Conservation (phyloP, 371 early-diverging fungal species). For the Actinomortierella wolfii region DNA sequence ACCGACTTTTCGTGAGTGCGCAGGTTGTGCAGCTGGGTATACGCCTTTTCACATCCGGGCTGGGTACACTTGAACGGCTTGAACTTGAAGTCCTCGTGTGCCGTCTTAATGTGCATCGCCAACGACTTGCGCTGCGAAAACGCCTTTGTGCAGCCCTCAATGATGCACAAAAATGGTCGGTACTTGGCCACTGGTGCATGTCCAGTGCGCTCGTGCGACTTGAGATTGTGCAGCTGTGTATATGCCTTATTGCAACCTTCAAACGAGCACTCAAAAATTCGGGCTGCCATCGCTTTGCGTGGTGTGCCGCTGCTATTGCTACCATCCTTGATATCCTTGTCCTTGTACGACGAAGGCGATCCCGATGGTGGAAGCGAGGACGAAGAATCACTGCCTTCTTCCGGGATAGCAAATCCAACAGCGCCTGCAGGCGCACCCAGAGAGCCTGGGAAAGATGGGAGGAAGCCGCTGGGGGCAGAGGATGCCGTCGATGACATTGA, state of each 20-base stretch:
- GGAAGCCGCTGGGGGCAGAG: conserved; percentile 17
- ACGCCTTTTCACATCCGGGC: conserved; percentile 53
- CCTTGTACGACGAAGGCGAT: too few relatives aligned
- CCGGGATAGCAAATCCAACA: too few relatives aligned
- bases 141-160: conserved; percentile 40
- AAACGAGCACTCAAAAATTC: conserved; percentile 42
- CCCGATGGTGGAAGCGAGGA: too few relatives aligned
- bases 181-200: conserved; percentile 51
- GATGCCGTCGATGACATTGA: conserved; percentile 30
- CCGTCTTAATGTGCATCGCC: conserved; percentile 33
- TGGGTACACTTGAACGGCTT: conserved; percentile 62
- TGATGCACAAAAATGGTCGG: conserved; percentile 40
- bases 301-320: conserved; percentile 10
- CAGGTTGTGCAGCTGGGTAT: conserved; percentile 60
- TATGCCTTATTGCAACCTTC: conserved; percentile 55
- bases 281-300: conserved; percentile 36
- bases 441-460: conserved; percentile 17
- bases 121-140: conserved; percentile 43
- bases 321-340: too few relatives aligned
- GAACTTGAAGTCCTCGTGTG: conserved; percentile 49
- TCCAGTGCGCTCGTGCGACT: conserved; percentile 59
- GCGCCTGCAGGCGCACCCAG: conserved; percentile 2
- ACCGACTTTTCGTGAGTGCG: conserved; percentile 43
- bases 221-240: conserved; percentile 58
- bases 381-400: too few relatives aligned